phyloP scores from a whole-genome alignment of 2,329 filamentous ascomycete genomes.

The Byssoonygena ceratinophila region DNA sequence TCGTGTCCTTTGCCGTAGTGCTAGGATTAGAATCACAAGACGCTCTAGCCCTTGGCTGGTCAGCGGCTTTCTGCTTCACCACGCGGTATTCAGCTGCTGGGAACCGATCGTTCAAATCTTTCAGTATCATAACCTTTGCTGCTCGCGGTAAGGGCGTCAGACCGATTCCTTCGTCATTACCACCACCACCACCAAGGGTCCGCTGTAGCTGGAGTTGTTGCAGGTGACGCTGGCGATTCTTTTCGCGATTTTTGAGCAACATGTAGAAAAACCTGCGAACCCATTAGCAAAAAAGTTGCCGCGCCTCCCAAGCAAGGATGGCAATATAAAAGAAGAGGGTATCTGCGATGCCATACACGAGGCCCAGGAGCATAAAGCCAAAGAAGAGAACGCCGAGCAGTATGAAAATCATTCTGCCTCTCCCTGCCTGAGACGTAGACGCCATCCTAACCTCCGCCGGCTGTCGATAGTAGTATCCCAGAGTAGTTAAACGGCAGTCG shows the following conservation, averaged over 20 bases:
- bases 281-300: neutral
- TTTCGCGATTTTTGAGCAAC: neutral
- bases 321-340: neutral
- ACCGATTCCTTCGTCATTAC: neutral
- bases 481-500: neutral
- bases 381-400: neutral
- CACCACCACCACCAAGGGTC: neutral
- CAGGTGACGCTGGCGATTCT: neutral
- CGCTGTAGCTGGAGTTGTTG: neutral
- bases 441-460: neutral
- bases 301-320: neutral
- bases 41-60: neutral
- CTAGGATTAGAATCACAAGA: neutral
- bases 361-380: neutral
- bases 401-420: neutral
- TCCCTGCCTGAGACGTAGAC: neutral
- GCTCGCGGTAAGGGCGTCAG: neutral
- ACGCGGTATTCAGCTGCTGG: neutral
- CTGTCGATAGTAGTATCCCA: neutral
- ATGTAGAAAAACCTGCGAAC: neutral
- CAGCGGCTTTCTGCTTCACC: neutral
- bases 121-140: constrained; percentile 3
- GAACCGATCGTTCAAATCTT: constrained; percentile 6
- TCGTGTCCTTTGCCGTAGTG: neutral
- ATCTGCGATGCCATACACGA: neutral